These are phyloP conservation scores for Apostasia shenzhenica DNA, from an alignment of 106 monocot genomes.

Conservation along the genomic window DNA sequence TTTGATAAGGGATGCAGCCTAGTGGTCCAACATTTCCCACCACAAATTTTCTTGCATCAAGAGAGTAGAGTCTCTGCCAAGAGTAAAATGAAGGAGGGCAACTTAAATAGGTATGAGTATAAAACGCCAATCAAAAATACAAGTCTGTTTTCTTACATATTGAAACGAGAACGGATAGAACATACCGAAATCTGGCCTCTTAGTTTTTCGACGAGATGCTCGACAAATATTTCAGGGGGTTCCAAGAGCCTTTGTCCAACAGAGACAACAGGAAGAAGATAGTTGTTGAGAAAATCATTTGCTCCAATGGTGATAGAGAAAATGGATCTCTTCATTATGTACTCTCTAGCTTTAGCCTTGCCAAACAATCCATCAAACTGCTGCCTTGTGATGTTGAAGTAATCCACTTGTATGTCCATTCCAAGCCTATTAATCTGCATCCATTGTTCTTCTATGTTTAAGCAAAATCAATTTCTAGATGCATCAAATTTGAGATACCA, in stretches of 20 bases:
- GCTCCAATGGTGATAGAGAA: conserved; percentile 82
- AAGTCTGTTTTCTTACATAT: too few relatives aligned
- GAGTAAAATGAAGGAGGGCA: background rate
- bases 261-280: conserved; percentile 70
- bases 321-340: conserved; percentile 43
- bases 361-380: conserved; percentile 62
- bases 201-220: conserved; percentile 46
- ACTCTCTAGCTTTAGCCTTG: conserved; percentile 46
- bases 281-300: conserved; percentile 95
- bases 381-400: conserved; percentile 70
- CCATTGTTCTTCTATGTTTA: too few relatives aligned
- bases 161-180: background rate
- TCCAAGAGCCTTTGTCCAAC: conserved; percentile 28
- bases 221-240: conserved; percentile 51
- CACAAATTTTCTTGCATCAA: conserved; percentile 80
- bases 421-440: conserved; percentile 71
- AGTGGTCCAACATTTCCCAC: conserved; percentile 75
- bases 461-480: too few relatives aligned
- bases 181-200: conserved; percentile 56
- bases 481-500: too few relatives aligned
- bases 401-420: conserved; percentile 82
- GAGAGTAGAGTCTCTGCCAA: conserved; percentile 53
- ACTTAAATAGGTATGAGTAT: too few relatives aligned
- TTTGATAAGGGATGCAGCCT: conserved; percentile 95
- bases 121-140: too few relatives aligned